A percentile compares a stretch with the other conserved stretches of the same genome.
phyloP scores from a whole-genome alignment of 202 grass and related monocot genomes.

The Musa balbisiana region DNA sequence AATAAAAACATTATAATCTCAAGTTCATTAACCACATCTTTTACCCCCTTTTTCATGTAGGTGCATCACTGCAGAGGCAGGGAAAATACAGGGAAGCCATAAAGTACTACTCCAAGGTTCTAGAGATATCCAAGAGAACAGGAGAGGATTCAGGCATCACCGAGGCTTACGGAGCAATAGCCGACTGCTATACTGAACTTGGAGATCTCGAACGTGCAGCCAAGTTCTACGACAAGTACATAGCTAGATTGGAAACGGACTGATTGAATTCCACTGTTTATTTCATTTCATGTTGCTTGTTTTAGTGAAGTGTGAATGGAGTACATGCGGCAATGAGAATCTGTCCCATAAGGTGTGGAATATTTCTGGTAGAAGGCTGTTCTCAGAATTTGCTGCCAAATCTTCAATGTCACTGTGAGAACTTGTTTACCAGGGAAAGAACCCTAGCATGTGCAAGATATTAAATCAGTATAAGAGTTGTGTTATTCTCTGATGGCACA shows the following conservation, averaged over 20 bases:
- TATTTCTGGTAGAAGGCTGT: no score
- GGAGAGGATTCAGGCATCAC: slow-evolving; percentile 57
- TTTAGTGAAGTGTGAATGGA: no score
- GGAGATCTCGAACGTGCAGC: slow-evolving; percentile 51
- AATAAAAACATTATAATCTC: background rate
- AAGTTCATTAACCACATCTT: background rate
- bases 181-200: slow-evolving; percentile 54
- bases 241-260: slow-evolving; percentile 31
- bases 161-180: slow-evolving; percentile 61
- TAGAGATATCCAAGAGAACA: slow-evolving; percentile 48
- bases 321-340: no score
- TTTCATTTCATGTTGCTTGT: no score
- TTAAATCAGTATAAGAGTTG: background rate
- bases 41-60: slow-evolving; percentile 16
- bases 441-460: no score
- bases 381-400: no score
- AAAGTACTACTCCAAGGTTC: slow-evolving; percentile 40
- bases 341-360: no score
- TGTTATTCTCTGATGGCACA: no score
- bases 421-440: no score
- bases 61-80: slow-evolving; percentile 44
- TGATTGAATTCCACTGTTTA: background rate
- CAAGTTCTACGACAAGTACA: slow-evolving; percentile 59
- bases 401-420: no score
- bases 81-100: slow-evolving; percentile 54